Base-by-base conservation (phyloP, 306 rosid genomes). In the Canavalia ensiformis region DNA sequence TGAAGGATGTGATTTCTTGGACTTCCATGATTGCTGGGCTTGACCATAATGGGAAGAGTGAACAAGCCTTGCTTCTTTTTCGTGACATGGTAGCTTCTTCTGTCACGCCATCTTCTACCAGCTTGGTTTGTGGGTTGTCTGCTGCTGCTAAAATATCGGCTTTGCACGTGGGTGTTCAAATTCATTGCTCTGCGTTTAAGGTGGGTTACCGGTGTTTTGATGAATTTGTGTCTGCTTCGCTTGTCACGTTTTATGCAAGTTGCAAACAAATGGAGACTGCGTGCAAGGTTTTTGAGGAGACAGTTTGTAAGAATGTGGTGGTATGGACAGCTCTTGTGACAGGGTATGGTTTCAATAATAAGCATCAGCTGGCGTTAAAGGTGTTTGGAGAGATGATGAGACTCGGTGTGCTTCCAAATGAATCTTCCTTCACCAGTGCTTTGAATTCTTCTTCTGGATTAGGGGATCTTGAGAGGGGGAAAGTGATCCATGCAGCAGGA, bases 261-360 rank as follows among this genome's bases (percentile, higher is more conserved):
- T 94, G 97, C 85, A 88, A 78, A 59, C 90, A 75, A 72, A 88
- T 88, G 72, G 88, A 84, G 73, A 55, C 65, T 74, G 88, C 91
- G 4, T 46, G 47, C 30, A 67, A 42, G 70, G 78, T 88, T 81
- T 94, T 94, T 63, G 4, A 52, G 5, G 92, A 89, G 83, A 73
- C 35, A 13, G 18, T 72, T 82, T 65, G 60, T 56, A 88, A 84
- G 73, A 92, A 90, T 86, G 94, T 94, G 60, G 97, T 89, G 31
- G 94, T 86, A 2, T 94, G 98, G 97, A 91, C 97, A 1, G 97
- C 97, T 72, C 93, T 94, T 50, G 31, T 94, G 64, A 92, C 94
- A 1, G 98, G 97, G 75, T 92, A 69, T 83, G 89, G 92, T 75
- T 88, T 72, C 12, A 92, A 91, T 82, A 75, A 72, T 39, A 80